These are phyloP conservation scores for Triticum monococcum DNA, from an alignment of 176 grass and related monocot species.

Conservation along the genomic window DNA sequence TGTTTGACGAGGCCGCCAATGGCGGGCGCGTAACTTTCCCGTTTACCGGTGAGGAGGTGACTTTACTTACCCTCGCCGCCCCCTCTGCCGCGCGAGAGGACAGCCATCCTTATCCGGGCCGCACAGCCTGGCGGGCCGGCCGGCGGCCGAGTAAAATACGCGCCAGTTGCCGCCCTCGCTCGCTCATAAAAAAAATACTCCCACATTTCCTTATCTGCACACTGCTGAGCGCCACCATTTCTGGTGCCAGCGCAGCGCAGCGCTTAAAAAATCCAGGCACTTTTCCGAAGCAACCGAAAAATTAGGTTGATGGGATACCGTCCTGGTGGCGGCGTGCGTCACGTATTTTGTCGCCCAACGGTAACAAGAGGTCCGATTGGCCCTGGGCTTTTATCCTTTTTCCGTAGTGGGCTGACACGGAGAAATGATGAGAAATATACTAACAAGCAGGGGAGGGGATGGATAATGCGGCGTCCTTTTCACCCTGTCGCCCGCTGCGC, in stretches of 20 bases:
- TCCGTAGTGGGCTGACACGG: neutral
- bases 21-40: conserved; percentile 18
- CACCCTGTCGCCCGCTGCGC: neutral
- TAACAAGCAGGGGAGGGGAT: neutral
- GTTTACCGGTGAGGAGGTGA: conserved; percentile 37
- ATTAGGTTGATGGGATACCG: too few relatives aligned
- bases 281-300: too few relatives aligned
- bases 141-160: conserved; percentile 18
- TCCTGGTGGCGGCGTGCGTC: too few relatives aligned
- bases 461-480: conserved; percentile 17
- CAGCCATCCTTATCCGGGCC: conserved; percentile 41
- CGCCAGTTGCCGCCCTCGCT: neutral
- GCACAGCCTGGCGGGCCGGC: neutral
- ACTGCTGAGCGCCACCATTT: too few relatives aligned
- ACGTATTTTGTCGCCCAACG: neutral
- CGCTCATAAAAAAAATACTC: neutral
- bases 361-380: neutral
- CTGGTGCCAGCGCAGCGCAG: too few relatives aligned
- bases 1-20: conserved; percentile 12
- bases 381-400: too few relatives aligned
- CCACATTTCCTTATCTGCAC: neutral
- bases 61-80: neutral
- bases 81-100: conserved; percentile 23
- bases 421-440: neutral
- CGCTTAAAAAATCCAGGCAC: too few relatives aligned